Conservation (phyloP, 345 rosid genomes). For the Populus ilicifolia region DNA sequence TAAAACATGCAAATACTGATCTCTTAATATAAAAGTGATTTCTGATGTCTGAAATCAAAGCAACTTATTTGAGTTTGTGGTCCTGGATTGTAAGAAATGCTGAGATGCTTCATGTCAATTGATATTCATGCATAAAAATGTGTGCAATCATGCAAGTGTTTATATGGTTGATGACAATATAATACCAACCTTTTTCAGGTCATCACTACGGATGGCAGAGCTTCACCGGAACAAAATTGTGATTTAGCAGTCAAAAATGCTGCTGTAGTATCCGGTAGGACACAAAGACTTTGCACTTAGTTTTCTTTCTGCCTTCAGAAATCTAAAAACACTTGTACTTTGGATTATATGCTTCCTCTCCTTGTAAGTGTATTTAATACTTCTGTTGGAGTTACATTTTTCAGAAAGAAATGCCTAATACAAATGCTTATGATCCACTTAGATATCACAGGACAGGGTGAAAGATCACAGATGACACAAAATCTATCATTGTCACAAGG, state of each 20-base stretch:
- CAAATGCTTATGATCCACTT: background rate
- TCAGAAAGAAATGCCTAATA: background rate
- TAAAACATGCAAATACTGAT: too few relatives aligned
- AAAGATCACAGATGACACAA: slow-evolving; percentile 19
- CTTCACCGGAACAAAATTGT: slow-evolving; percentile 20
- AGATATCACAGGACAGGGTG: slow-evolving; percentile 31
- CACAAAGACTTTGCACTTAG: background rate
- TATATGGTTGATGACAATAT: too few relatives aligned
- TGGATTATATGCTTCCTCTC: background rate
- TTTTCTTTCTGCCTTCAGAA: background rate
- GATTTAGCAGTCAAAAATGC: slow-evolving; percentile 14
- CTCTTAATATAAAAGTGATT: too few relatives aligned
- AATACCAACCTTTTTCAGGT: slow-evolving; percentile 42
- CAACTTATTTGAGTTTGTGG: too few relatives aligned
- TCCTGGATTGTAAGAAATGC: too few relatives aligned
- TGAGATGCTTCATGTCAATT: background rate
- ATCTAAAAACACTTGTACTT: too few relatives aligned
- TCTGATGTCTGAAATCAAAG: too few relatives aligned
- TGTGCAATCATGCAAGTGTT: background rate
- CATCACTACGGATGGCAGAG: slow-evolving; percentile 45
- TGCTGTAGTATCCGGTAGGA: slow-evolving; percentile 37
- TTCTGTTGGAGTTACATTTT: background rate
- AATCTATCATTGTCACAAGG: slow-evolving; percentile 30
- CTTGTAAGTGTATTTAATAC: background rate
- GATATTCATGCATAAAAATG: background rate